These are phyloP conservation scores for Stephania japonica DNA, from an alignment of 164 flowering plant genomes.

Conservation along the genomic window DNA sequence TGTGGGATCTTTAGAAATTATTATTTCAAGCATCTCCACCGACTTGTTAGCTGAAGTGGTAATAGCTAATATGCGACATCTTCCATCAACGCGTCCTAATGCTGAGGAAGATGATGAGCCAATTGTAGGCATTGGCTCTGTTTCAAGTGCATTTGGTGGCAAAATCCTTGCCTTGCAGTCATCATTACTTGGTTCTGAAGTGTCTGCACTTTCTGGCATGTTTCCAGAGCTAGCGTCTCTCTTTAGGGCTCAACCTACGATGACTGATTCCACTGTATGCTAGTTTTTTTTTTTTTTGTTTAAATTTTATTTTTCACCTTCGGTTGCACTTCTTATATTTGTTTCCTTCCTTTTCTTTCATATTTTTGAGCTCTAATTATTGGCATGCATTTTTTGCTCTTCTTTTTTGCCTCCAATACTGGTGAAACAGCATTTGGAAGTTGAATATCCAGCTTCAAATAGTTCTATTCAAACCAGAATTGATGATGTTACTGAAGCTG, in stretches of 20 bases:
- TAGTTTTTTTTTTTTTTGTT: background rate
- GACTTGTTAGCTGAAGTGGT: constrained; percentile 96
- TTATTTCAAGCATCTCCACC: constrained; percentile 85
- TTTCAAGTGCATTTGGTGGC: constrained; percentile 29
- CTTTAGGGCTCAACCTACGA: constrained; percentile 23
- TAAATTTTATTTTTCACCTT: background rate
- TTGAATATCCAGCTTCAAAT: constrained; percentile 21
- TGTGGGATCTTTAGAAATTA: constrained; percentile 62
- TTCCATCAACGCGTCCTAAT: constrained; percentile 47
- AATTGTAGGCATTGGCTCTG: constrained; percentile 19
- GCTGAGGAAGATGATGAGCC: constrained; percentile 51
- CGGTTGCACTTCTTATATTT: background rate
- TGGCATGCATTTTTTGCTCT: background rate
- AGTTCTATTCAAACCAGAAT: constrained; percentile 17
- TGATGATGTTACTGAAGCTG: constrained; percentile 22
- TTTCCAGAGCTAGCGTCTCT: constrained; percentile 43
- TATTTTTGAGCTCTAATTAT: background rate
- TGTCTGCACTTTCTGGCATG: constrained; percentile 40
- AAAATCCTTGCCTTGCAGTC: constrained; percentile 35
- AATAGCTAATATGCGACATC: constrained; percentile 73
- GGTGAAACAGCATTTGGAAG: constrained; percentile 33
- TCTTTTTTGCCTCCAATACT: constrained; percentile 10
- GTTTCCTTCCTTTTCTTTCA: background rate
- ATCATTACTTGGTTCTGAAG: constrained; percentile 40
- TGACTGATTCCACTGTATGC: constrained; percentile 32